phyloP scores from a whole-genome alignment of 2,329 filamentous ascomycete genomes.

The Aciculosporium take region DNA sequence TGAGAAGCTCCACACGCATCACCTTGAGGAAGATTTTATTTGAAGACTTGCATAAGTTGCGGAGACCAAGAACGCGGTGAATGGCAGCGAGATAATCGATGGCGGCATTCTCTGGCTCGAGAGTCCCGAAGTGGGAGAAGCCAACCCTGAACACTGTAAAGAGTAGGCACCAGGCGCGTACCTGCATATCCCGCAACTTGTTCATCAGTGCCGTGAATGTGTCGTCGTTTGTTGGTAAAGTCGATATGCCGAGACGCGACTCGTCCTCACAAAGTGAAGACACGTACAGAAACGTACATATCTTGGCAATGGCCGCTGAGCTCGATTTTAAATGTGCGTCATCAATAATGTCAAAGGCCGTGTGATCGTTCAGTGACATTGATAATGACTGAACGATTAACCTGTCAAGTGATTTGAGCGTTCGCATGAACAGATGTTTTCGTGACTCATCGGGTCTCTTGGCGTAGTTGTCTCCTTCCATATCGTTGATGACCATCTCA shows the following conservation, averaged over 20 bases:
- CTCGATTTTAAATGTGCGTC: slow-evolving; percentile 62
- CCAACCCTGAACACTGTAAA: slow-evolving; percentile 69
- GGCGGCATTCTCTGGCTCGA: slow-evolving; percentile 53
- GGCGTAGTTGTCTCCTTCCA: slow-evolving; percentile 48
- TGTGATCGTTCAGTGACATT: slow-evolving; percentile 50
- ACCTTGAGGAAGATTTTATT: slow-evolving; percentile 82
- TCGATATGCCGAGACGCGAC: slow-evolving; percentile 59
- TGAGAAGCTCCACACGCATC: slow-evolving; percentile 72
- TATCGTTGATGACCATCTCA: slow-evolving; percentile 58
- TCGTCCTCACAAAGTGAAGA: slow-evolving; percentile 75
- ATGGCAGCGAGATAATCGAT: slow-evolving; percentile 69
- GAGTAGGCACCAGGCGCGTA: slow-evolving; percentile 76
- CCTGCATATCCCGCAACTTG: slow-evolving; percentile 73
- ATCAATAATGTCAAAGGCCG: slow-evolving; percentile 72
- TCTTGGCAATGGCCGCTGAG: slow-evolving; percentile 53
- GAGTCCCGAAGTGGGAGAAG: slow-evolving; percentile 49
- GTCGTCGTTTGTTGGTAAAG: slow-evolving; percentile 43
- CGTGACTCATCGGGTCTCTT: slow-evolving; percentile 47
- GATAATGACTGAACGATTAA: slow-evolving; percentile 58
- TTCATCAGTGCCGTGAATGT: slow-evolving; percentile 40
- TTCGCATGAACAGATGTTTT: slow-evolving; percentile 57
- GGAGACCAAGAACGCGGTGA: slow-evolving; percentile 71
- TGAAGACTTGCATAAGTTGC: slow-evolving; percentile 71
- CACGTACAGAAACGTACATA: slow-evolving; percentile 64
- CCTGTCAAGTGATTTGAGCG: slow-evolving; percentile 67